Base-by-base conservation (phyloP, 768 basidiomycete species). In the Pulveroboletus sp. region DNA sequence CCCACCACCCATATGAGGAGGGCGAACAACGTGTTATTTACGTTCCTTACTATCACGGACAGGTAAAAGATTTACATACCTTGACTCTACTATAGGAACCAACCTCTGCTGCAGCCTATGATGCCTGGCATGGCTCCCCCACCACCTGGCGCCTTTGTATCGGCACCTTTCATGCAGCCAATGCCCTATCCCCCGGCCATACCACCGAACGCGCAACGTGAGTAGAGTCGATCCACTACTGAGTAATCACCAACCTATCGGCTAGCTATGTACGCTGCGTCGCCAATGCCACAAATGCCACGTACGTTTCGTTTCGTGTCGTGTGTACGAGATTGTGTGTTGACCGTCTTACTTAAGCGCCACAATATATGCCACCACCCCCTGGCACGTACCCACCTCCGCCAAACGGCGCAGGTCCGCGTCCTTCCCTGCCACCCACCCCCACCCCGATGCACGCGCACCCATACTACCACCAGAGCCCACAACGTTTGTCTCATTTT, bases 381-480 rank as follows among this genome's bases (percentile, higher is more conserved):
- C 86, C 85, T 45, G 85, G 86, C 47, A 75, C 83, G 51, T 89
- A 88, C 58, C 86, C 86, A 14, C 80, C 83, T 4, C 85, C 84
- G 43, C 86, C 89, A 21, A 89, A 87, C 58, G 86, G 86, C 40
- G 80, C 80, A 30, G 87, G 79, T 35, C 88, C 84, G 15, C 80
- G 89, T 54, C 89, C 86, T 24, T 90, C 89, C 14, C 89, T 92
- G 86, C 90, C 90, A n/a, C 88, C 90, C 8, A 91, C 89, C 8
- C 90, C 91, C 3, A 89, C 92, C 55, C 90, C 88, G 13, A 76
- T 85, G 37, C 89, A 91, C 63, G 85, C 91, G 26, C 89, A 91
- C 59, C 79, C 86, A 67, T 91, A 90, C 68, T 92, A 92, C 64
- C 87, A 90, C 62, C 90, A 90, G 63, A 91, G 89, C 65, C 90